These are phyloP conservation scores for Hevea brasiliensis DNA, from an alignment of 345 rosid species.

Conservation along the genomic window DNA sequence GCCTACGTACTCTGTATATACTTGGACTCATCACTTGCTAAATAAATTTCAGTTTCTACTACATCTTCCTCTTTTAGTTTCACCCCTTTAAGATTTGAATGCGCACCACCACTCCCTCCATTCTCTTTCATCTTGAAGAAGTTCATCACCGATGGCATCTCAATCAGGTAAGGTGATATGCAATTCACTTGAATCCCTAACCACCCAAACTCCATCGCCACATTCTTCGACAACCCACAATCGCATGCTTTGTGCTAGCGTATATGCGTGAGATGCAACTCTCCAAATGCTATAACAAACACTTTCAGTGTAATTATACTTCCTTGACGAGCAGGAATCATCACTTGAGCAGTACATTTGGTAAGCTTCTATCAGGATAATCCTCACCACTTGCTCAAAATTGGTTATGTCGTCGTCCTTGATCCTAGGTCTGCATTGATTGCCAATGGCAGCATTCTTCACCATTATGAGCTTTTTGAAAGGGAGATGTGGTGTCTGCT, in stretches of 20 bases:
- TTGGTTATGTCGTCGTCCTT: conserved; percentile 1
- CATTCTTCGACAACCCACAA: conserved; percentile 12
- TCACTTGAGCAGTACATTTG: conserved; percentile 36
- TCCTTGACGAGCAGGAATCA: conserved; percentile 30
- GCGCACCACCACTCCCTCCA: no score
- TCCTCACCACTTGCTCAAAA: conserved; percentile 13
- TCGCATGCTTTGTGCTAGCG: conserved; percentile 6
- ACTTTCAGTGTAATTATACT: conserved; percentile 16
- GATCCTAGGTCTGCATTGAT: background rate
- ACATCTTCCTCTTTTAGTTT: no score
- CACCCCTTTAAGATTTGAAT: no score
- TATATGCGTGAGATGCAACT: conserved; percentile 2
- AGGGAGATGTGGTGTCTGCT: conserved; percentile 4
- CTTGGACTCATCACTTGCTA: no score
- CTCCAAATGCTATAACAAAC: conserved; percentile 1
- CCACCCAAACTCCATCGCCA: conserved; percentile 13
- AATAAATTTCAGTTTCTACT: no score
- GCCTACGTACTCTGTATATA: background rate
- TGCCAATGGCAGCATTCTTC: conserved; percentile 29
- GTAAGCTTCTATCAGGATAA: conserved; percentile 20
- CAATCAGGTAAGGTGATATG: conserved; percentile 15
- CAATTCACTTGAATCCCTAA: conserved; percentile 26
- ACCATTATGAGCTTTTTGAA: conserved; percentile 38
- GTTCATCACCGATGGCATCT: background rate
- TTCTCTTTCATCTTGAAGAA: background rate